Evolutionary conservation across 208 protist species (phyloP).

Genomic region (Phytomonas sp.): DNA sequence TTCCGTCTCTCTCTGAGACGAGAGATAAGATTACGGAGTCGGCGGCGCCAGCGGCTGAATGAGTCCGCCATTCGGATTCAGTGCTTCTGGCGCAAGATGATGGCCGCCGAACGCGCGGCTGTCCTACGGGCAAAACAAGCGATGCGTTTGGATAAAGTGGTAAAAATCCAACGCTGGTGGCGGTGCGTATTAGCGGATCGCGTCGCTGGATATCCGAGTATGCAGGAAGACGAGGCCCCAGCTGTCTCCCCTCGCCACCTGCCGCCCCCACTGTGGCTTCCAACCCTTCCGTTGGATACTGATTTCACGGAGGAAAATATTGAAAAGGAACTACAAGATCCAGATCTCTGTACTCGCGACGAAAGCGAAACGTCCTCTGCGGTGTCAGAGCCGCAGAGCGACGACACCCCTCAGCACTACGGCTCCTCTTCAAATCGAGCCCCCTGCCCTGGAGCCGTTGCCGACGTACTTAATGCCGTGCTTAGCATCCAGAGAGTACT

Average conservation of each 20-base stretch:
- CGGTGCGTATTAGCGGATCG: not conserved
- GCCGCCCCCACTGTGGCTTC: not conserved
- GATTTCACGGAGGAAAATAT: not conserved
- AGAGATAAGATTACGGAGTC: conserved; percentile 25
- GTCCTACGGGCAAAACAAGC: conserved; percentile 45
- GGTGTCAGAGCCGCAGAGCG: not conserved
- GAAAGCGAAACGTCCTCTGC: not conserved
- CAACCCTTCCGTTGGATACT: not conserved
- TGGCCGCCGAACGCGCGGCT: conserved; percentile 31
- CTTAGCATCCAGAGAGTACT: not conserved
- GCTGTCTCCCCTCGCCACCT: not conserved
- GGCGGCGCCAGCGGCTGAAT: conserved; percentile 16
- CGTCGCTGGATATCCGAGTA: not conserved
- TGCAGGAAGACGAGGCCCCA: not conserved
- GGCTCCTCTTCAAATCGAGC: not conserved
- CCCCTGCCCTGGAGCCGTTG: not conserved
- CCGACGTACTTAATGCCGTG: not conserved
- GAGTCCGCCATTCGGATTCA: conserved; percentile 60
- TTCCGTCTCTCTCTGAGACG: conserved; percentile 26
- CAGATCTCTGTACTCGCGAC: not conserved
- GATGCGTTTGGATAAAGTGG: conserved; percentile 47
- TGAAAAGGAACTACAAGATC: not conserved
- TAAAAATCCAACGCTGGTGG: conserved; percentile 9
- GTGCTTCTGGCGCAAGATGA: conserved; percentile 81
- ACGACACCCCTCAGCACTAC: not conserved